Base-by-base conservation (phyloP, 2,329 filamentous ascomycete species). In the Aspergillus piperis region DNA sequence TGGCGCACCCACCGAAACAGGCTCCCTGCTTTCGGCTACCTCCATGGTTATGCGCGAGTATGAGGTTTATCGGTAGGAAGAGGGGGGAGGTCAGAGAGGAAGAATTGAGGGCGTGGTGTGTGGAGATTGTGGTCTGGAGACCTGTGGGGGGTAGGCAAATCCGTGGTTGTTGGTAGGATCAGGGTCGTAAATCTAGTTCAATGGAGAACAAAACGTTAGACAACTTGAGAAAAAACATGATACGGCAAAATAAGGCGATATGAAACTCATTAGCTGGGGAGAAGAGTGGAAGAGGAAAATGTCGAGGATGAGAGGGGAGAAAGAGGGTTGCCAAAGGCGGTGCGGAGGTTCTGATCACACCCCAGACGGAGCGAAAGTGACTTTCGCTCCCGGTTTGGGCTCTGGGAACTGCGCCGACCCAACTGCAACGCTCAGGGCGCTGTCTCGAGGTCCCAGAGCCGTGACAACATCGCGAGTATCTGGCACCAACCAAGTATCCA, bases 261-360 rank as follows among this genome's bases (percentile, higher is more conserved):
- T 19, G 8, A 30, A 58, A 42, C 57, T 19, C n/a, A 51, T 52
- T 30, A 53, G 51, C 27, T 8, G 44, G 42, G 17, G 36, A 51
- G 49, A 55, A 57, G 61, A 54, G 23, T 27, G 23, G 23, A 44
- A 39, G 27, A 53, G 23, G 50, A 56, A 25, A 60, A 42, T 36
- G 58, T 27, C 58, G 59, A 59, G 62, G 59, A 61, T 36, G 63
- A 58, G 64, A 58, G 61, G 59, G 62, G 66, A 65, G 66, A 58
- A 36, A 39, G 64, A 61, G 57, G 64, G 67, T 63, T 67, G 64
- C 61, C 64, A 71, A 74, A 75, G 73, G 73, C 73, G 73, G 73
- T 75, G 73, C 73, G 73, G 73, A 75, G 73, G 75, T 73, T 67
- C 41, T 75, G 73, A 74, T 73, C 71, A 68, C 64, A 66, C 68